Conservation (phyloP, 2,329 filamentous ascomycete genomes). For the Magnaporthiopsis incrustans region DNA sequence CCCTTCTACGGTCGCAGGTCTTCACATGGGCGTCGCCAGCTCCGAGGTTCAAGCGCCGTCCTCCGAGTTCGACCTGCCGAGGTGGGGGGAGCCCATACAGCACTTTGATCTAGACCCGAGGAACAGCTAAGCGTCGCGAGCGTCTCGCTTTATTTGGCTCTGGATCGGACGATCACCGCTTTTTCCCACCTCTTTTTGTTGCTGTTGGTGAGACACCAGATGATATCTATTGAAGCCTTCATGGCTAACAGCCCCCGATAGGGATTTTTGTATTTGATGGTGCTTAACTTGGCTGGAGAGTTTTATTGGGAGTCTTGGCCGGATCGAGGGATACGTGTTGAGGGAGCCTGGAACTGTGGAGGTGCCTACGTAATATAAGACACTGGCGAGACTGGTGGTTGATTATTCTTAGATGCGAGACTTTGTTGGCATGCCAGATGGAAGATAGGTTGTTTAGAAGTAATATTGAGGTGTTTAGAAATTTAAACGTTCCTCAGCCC, state of each 20-base stretch:
- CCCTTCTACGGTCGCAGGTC: slow-evolving; percentile 21
- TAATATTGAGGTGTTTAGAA: neutral
- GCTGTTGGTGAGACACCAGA: neutral
- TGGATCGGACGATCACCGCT: neutral
- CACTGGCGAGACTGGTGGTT: neutral
- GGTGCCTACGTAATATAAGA: neutral
- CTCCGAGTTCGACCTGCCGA: slow-evolving; percentile 25
- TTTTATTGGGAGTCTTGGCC: neutral
- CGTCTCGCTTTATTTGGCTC: neutral
- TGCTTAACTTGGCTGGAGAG: neutral
- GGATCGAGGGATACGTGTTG: neutral
- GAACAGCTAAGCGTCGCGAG: neutral
- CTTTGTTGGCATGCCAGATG: neutral
- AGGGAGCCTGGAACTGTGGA: neutral
- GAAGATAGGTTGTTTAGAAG: neutral
- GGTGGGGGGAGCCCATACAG: slow-evolving; percentile 22
- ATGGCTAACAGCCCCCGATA: neutral
- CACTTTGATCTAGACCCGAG: slow-evolving; percentile 15
- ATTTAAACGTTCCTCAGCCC: neutral
- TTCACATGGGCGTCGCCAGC: slow-evolving; percentile 29
- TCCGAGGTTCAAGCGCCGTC: slow-evolving; percentile 26
- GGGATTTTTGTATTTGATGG: neutral
- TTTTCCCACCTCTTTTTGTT: neutral
- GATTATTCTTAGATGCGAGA: neutral
- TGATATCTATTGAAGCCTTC: neutral